Percentiles rank a stretch among this genome's conserved stretches.
phyloP scores from a whole-genome alignment of 208 protist genomes.

The Trypanosoma theileri region DNA sequence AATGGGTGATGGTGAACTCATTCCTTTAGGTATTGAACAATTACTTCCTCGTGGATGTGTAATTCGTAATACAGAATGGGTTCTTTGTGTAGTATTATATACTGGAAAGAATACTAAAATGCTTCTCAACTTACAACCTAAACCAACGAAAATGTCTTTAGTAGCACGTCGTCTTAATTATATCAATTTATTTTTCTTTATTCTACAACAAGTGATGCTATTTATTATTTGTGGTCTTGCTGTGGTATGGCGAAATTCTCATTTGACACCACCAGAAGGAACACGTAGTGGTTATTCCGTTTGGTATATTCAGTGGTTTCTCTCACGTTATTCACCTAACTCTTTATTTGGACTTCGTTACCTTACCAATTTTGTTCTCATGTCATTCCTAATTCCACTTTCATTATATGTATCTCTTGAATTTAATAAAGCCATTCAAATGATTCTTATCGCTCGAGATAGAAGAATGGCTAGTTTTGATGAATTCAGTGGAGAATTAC shows the following conservation, averaged over 20 bases:
- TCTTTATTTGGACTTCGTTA: slow-evolving; percentile 69
- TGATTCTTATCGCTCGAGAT: slow-evolving; percentile 72
- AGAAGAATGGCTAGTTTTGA: slow-evolving; percentile 73
- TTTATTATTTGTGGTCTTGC: slow-evolving; percentile 54
- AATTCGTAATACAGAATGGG: slow-evolving; percentile 90
- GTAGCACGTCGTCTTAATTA: slow-evolving; percentile 74
- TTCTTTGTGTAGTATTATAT: slow-evolving; percentile 83
- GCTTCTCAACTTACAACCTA: slow-evolving; percentile 70
- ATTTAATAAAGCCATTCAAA: slow-evolving; percentile 86
- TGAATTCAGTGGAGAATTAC: slow-evolving; percentile 53
- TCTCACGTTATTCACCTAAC: slow-evolving; percentile 40
- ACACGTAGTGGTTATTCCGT: slow-evolving; percentile 28
- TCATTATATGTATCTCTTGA: slow-evolving; percentile 90
- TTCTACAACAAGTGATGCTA: slow-evolving; percentile 64
- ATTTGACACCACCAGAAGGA: slow-evolving; percentile 31
- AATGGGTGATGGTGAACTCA: slow-evolving; percentile 41
- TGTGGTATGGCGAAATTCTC: slow-evolving; percentile 40
- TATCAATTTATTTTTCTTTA: slow-evolving; percentile 74
- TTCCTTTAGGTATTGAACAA: slow-evolving; percentile 80
- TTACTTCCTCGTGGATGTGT: slow-evolving; percentile 85
- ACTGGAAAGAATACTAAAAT: slow-evolving; percentile 89
- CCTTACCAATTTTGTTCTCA: slow-evolving; percentile 83
- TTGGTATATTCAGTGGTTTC: slow-evolving; percentile 76
- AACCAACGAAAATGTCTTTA: slow-evolving; percentile 59
- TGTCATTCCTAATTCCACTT: slow-evolving; percentile 85